Base-by-base conservation (phyloP, 768 basidiomycete species). In the Pulveroboletus ravenelii region DNA sequence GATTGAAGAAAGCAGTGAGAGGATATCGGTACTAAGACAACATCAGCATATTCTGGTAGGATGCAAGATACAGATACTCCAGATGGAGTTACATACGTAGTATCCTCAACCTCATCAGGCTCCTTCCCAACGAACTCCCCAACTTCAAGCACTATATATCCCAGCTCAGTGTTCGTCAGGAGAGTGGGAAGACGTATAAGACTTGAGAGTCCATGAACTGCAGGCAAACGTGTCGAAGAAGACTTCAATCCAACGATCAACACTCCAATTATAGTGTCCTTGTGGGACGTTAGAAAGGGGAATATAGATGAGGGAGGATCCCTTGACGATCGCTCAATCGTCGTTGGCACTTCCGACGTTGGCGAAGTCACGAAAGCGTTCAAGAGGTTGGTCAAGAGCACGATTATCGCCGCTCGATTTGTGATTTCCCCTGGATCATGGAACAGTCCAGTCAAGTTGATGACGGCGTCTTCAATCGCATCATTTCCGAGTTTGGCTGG, bases 391-490 rank as follows among this genome's bases (percentile, higher is more conserved):
- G 81, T 76, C 20, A 95, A 77, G 7, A 89, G 73, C 10, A 78
- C 66, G 14, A 93, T 72, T 20, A 86, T 78, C 0, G 87, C 74
- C 1, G 82, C 76, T 12, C 91, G 81, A 53, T 80, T 84, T 14
- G 79, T 71, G 1, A 76, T 70, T 62, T 92, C 88, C 46, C 80
- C 81, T 5, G 87, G 85, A 56, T 82, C 76, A 51, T 80, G 76
- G 71, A 89, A 94, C 38, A 91, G 74, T 50, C 74, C 76, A 54
- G 86, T 78, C n/a, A 96, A 76, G 63, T 89, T 87, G 4, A 89
- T 84, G 0, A 93, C 63, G 1, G 79, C 80, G 59, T 87, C 80
- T 0, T 80, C 76, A 15, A 91, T 70, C 0, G 84, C 84, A 66
- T 80, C 88, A 35, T 72, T 74, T 8, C 84, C 81, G 20, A 89